These are phyloP conservation scores for Lentinula boryana DNA, from an alignment of 768 basidiomycete genomes.

Conservation along the genomic window DNA sequence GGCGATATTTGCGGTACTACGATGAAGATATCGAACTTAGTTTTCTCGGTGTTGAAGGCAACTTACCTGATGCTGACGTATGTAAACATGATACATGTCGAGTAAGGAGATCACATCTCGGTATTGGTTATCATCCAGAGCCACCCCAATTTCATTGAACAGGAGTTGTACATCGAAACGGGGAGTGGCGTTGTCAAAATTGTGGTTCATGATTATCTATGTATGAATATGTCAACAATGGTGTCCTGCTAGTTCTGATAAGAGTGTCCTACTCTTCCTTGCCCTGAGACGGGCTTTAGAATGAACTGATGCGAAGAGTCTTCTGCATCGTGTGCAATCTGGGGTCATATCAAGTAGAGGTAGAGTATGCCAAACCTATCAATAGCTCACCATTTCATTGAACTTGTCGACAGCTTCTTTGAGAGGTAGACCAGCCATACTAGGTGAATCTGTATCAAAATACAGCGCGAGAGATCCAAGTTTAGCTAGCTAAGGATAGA, in stretches of 20 bases:
- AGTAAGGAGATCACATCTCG: constrained; percentile 87
- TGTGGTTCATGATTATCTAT: constrained; percentile 80
- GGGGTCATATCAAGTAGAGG: neutral
- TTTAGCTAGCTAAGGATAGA: constrained; percentile 60
- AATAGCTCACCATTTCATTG: constrained; percentile 53
- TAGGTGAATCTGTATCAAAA: constrained; percentile 88
- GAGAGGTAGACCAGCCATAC: constrained; percentile 63
- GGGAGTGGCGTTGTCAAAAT: constrained; percentile 65
- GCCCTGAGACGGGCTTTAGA: constrained; percentile 90
- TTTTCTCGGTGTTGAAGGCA: neutral
- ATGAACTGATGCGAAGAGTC: constrained; percentile 82
- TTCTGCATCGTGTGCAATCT: constrained; percentile 44
- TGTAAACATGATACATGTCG: constrained; percentile 96
- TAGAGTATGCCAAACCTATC: neutral
- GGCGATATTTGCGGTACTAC: constrained; percentile 82
- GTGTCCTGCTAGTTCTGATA: neutral
- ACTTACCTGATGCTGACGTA: constrained; percentile 69
- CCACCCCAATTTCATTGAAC: constrained; percentile 91
- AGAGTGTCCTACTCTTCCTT: constrained; percentile 65
- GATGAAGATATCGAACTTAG: neutral
- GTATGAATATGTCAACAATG: neutral
- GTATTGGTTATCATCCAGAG: constrained; percentile 91
- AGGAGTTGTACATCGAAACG: constrained; percentile 82
- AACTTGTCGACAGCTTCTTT: constrained; percentile 70
- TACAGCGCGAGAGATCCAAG: constrained; percentile 86